Evolutionary conservation across 257 asterid genomes (phyloP).

Genomic region (Solanum lycopersicoides): DNA sequence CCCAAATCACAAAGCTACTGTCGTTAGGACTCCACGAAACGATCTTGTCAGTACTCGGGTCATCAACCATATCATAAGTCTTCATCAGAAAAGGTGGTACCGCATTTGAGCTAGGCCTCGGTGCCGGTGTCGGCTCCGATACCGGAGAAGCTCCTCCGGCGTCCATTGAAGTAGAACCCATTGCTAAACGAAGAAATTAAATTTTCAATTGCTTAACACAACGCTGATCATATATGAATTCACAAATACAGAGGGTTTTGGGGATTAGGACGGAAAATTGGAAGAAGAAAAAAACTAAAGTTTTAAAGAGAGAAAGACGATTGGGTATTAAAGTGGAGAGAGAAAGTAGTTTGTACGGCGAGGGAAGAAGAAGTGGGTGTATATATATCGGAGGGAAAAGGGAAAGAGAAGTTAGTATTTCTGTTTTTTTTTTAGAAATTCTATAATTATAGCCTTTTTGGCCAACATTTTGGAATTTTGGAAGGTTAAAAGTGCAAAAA

Average conservation of each 20-base stretch:
- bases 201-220: not conserved
- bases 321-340: not conserved
- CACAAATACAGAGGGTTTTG: not conserved
- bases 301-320: not conserved
- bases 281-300: not conserved
- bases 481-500: no score
- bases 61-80: constrained; percentile 86
- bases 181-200: not conserved
- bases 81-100: constrained; percentile 73
- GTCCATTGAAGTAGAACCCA: not conserved
- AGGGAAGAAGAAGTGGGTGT: not conserved
- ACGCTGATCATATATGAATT: not conserved
- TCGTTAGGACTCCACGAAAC: constrained; percentile 68
- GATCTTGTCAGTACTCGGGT: constrained; percentile 48
- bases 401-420: not conserved
- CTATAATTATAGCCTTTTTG: not conserved
- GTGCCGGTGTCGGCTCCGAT: constrained; percentile 24
- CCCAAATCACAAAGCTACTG: constrained; percentile 76
- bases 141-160: constrained; percentile 10
- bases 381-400: not conserved
- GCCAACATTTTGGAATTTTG: no score
- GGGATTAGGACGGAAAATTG: not conserved
- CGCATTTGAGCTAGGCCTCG: constrained; percentile 42
- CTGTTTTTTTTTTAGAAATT: not conserved
- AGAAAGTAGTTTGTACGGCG: not conserved